A percentile compares a stretch with the other conserved stretches of the same genome.
Conservation (phyloP, 805 yeast species). For the Wickerhamiella australiensis region DNA sequence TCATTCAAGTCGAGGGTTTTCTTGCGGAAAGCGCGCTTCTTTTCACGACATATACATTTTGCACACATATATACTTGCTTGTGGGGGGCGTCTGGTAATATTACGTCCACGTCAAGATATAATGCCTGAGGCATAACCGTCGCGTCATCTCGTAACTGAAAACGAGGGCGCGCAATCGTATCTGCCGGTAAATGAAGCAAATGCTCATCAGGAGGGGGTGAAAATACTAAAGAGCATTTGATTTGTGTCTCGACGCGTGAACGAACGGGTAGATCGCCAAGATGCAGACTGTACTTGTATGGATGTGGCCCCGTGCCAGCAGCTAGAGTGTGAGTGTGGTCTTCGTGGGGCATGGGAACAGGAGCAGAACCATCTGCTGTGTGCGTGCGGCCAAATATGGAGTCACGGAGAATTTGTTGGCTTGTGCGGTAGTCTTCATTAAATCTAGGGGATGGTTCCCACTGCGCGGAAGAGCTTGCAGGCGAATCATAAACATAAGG, state of each 20-base stretch:
- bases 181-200: conserved; percentile 75
- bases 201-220: conserved; percentile 66
- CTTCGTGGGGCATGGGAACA: conserved; percentile 13
- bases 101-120: conserved; percentile 64
- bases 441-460: conserved; percentile 9
- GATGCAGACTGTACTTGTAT: conserved; percentile 15
- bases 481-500: conserved; percentile 1
- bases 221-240: conserved; percentile 52
- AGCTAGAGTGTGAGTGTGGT: conserved; percentile 11
- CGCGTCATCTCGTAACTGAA: conserved; percentile 40
- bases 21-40: conserved; percentile 85
- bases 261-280: conserved; percentile 58
- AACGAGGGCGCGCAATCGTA: conserved; percentile 75
- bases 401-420: conserved; percentile 17
- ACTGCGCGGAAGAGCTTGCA: neutral
- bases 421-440: conserved; percentile 12
- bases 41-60: conserved; percentile 84
- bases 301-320: conserved; percentile 10
- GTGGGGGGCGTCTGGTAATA: conserved; percentile 36
- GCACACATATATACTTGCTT: conserved; percentile 66
- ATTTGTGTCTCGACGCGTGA: conserved; percentile 96
- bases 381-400: conserved; percentile 19
- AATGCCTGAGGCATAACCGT: conserved; percentile 23
- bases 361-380: conserved; percentile 8
- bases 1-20: conserved; percentile 63